phyloP scores from a whole-genome alignment of 345 rosid species.

The Eucalyptus marginata region DNA sequence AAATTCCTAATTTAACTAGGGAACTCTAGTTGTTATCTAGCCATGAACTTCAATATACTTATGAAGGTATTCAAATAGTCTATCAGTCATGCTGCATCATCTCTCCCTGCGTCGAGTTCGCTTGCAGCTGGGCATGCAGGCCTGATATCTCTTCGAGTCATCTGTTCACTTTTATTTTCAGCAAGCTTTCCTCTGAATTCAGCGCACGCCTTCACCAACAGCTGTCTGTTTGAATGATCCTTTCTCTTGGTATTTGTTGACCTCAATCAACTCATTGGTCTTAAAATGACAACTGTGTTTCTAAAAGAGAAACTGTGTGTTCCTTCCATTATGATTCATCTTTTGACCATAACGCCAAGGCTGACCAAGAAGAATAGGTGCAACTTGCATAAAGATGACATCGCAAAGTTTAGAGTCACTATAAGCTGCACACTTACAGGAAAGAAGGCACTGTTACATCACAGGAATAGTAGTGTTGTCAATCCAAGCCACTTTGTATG shows the following conservation, averaged over 20 bases:
- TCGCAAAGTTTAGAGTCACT: not conserved
- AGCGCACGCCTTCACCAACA: not conserved
- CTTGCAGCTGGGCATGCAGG: not conserved
- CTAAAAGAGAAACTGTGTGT: not conserved
- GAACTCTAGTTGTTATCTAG: not conserved
- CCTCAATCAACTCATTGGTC: not conserved
- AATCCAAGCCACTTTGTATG: not conserved
- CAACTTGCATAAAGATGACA: not conserved
- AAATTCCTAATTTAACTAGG: not conserved
- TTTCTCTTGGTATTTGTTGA: not conserved
- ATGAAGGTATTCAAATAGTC: not conserved
- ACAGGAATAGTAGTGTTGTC: not conserved
- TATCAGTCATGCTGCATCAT: not conserved
- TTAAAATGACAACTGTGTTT: not conserved
- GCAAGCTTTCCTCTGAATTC: not conserved
- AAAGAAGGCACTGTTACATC: not conserved
- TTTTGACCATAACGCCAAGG: not conserved
- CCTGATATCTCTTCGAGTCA: not conserved
- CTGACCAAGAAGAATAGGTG: not conserved
- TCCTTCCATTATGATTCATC: not conserved
- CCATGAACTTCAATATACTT: not conserved
- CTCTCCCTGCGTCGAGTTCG: not conserved
- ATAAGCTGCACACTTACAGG: not conserved
- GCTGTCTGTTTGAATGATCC: not conserved
- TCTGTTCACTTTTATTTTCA: not conserved